Base-by-base conservation (phyloP, 495 filamentous ascomycete genomes). In the Daldinia childiae region DNA sequence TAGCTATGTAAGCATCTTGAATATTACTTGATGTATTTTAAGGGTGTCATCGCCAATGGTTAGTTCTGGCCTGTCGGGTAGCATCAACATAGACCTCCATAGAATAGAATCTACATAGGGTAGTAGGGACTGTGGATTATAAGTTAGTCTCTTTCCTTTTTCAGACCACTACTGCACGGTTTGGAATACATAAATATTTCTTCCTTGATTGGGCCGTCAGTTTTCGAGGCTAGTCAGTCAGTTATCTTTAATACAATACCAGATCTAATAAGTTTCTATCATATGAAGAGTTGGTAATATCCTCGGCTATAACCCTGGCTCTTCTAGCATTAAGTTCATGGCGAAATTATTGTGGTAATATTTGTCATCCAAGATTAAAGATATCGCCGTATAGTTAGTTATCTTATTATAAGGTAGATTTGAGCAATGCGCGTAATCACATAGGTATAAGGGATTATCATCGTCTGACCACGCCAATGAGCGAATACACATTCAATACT, bases 371-470 rank as follows among this genome's bases (percentile, higher is more conserved):
- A n/a, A 3, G 17, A 7, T 9, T 19, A 0, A 21, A 21, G 43
- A 51, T 52, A 56, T 32, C n/a, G 6, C 8, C 38, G 12, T 32
- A 36, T 32, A 39, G 4, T n/a, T 32, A 39, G 4, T n/a, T 19
- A 14, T 57, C 57, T 27, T 65, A 56, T 71, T 19, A 56, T 27
- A 30, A 38, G 38, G 27, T 21, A 11, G 34, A 14, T 9, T 61
- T 62, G 39, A 38, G 27, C 52, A 29, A 70, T 61, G 1, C 17
- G 43, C 19, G 19, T 21, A 11, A 48, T 21, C 43, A 48, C 21
- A 24, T 21, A 48, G 9, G 1, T 5, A 12, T 11, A 11, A 12
- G 14, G 2, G 12, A 21, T 9, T 24, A 5, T 24, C 9, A 9
- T 21, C 19, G 1, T 21, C 5, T 48, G 14, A 24, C 43, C 24